A percentile compares a stretch with the other conserved stretches of the same genome.
Conservation (phyloP, 495 filamentous ascomycete genomes). For the Xylaria longipes region DNA sequence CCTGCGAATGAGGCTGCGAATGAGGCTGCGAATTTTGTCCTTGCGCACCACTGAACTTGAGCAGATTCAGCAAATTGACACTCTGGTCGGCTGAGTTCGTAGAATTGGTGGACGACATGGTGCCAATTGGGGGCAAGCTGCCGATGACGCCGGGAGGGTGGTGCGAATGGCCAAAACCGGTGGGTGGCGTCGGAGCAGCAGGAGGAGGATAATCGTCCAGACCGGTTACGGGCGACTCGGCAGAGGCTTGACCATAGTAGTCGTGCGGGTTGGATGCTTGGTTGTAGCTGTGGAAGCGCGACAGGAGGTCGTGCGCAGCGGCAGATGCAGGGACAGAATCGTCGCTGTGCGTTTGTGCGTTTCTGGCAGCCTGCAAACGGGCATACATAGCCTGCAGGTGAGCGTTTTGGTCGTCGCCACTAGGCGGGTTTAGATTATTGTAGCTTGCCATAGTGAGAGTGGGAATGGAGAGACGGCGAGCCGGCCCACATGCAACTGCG, state of each 20-base stretch:
- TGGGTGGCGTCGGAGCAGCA: slow-evolving; percentile 54
- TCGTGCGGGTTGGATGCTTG: slow-evolving; percentile 43
- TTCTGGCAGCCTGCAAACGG: slow-evolving; percentile 39
- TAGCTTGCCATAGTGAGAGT: slow-evolving; percentile 52
- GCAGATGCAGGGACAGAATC: slow-evolving; percentile 29
- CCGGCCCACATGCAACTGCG: slow-evolving; percentile 21
- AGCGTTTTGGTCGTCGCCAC: slow-evolving; percentile 39
- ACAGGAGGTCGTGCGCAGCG: slow-evolving; percentile 37
- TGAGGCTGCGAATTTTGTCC: slow-evolving; percentile 41
- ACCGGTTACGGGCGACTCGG: slow-evolving; percentile 44
- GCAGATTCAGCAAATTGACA: slow-evolving; percentile 80
- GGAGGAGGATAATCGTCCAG: slow-evolving; percentile 51
- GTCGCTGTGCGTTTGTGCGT: slow-evolving; percentile 31
- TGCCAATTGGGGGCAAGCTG: slow-evolving; percentile 48
- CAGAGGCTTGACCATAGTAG: slow-evolving; percentile 46
- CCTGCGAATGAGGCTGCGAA: slow-evolving; percentile 38
- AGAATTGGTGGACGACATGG: slow-evolving; percentile 39
- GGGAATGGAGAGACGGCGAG: slow-evolving; percentile 26
- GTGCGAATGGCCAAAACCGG: slow-evolving; percentile 48
- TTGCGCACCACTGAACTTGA: slow-evolving; percentile 75
- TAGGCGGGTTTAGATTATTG: slow-evolving; percentile 39
- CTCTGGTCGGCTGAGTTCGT: slow-evolving; percentile 63
- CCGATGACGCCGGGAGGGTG: slow-evolving; percentile 42
- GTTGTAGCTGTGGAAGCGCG: slow-evolving; percentile 43
- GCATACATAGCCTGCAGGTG: slow-evolving; percentile 41